These are phyloP conservation scores for Termitomyces heimii DNA, from an alignment of 768 basidiomycete species.

Conservation along the genomic window DNA sequence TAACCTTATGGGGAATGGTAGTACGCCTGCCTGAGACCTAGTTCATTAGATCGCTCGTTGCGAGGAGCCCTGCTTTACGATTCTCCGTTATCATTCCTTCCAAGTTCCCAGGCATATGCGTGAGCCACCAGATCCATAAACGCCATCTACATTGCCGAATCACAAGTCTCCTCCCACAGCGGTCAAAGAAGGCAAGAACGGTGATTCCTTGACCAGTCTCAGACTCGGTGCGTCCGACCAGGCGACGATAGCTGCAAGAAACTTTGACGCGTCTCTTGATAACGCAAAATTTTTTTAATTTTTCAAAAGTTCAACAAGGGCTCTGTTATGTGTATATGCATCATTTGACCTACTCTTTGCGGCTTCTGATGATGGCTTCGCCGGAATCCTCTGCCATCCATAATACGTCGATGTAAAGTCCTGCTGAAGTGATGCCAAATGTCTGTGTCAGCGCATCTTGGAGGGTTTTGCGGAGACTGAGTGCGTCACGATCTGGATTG, in stretches of 20 bases:
- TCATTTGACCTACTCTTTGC: conserved; percentile 28
- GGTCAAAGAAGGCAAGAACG: conserved; percentile 35
- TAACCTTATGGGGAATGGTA: background rate
- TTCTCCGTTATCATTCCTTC: background rate
- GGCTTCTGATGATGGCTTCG: conserved; percentile 35
- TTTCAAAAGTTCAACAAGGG: background rate
- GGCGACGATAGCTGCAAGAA: conserved; percentile 28
- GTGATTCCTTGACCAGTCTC: conserved; percentile 30
- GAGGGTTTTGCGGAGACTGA: conserved; percentile 46
- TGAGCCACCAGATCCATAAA: background rate
- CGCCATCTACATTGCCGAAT: background rate
- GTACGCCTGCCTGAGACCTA: background rate
- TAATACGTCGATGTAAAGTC: conserved; percentile 53
- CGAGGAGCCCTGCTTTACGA: background rate
- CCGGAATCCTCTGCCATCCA: conserved; percentile 39
- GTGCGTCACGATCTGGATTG: conserved; percentile 25
- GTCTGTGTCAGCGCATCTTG: conserved; percentile 49
- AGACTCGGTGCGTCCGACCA: conserved; percentile 25
- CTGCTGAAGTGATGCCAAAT: conserved; percentile 49
- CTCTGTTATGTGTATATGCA: background rate
- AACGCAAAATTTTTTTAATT: too few species aligned
- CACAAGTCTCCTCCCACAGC: conserved; percentile 2
- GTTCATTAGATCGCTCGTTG: background rate
- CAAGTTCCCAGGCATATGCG: background rate
- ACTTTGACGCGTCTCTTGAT: conserved; percentile 28